These are phyloP conservation scores for Paxillus involutus DNA, from an alignment of 768 basidiomycete species.

Conservation along the genomic window DNA sequence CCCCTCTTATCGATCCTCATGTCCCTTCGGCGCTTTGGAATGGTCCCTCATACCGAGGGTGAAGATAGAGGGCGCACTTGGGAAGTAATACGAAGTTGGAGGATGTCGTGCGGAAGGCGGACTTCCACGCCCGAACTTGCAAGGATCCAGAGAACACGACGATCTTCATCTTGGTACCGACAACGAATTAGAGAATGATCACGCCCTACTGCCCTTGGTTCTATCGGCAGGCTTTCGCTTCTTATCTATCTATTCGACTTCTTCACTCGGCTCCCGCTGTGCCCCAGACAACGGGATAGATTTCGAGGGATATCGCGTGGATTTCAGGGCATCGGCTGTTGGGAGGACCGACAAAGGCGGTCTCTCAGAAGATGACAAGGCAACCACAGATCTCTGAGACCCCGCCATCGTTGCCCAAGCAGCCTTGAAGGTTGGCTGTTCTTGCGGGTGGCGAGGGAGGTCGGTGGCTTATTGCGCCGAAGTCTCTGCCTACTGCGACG, in stretches of 20 bases:
- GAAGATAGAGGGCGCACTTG: slow-evolving; percentile 30
- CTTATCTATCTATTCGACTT: slow-evolving; percentile 47
- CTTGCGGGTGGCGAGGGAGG: neutral
- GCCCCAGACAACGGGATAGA: slow-evolving; percentile 48
- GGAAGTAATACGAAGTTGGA: slow-evolving; percentile 30
- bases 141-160: slow-evolving; percentile 6
- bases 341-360: neutral
- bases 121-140: slow-evolving; percentile 15
- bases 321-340: slow-evolving; percentile 39
- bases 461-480: neutral
- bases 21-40: slow-evolving; percentile 43
- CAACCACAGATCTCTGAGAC: slow-evolving; percentile 28
- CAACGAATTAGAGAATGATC: slow-evolving; percentile 29
- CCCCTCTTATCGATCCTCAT: slow-evolving; percentile 42
- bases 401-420: slow-evolving; percentile 8
- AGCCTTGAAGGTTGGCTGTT: neutral
- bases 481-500: neutral
- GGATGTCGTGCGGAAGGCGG: slow-evolving; percentile 27
- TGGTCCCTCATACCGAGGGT: slow-evolving; percentile 44
- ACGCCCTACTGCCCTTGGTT: slow-evolving; percentile 50
- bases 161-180: slow-evolving; percentile 17
- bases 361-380: slow-evolving; percentile 31
- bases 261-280: slow-evolving; percentile 51
- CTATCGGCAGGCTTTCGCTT: slow-evolving; percentile 39
- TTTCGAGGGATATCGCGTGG: slow-evolving; percentile 41